phyloP scores from a whole-genome alignment of 2,329 filamentous ascomycete species.

The Alternaria brassicae region DNA sequence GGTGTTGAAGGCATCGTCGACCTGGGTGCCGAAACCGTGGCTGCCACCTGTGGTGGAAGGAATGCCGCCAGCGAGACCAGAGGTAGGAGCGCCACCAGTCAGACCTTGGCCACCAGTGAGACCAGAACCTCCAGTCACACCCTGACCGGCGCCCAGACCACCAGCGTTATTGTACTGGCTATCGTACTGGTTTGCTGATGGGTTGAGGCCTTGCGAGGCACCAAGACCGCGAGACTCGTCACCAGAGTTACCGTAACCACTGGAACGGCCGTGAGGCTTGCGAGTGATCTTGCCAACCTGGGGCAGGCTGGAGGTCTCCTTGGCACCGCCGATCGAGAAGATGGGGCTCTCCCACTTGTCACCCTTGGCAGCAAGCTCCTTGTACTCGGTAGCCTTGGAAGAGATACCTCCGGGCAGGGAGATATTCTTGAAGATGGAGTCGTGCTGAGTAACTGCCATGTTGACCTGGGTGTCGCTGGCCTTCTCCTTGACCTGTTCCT shows the following conservation, averaged over 20 bases:
- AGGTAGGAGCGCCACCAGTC: constrained; percentile 8
- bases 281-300: constrained; percentile 60
- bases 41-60: constrained; percentile 14
- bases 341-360: constrained; percentile 94
- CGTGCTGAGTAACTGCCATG: constrained; percentile 82
- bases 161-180: constrained; percentile 23
- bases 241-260: constrained; percentile 36
- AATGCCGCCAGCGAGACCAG: constrained; percentile 21
- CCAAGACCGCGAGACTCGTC: constrained; percentile 28
- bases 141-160: constrained; percentile 17
- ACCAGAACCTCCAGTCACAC: constrained; percentile 16
- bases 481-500: constrained; percentile 59
- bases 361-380: constrained; percentile 83
- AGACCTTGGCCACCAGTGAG: constrained; percentile 19
- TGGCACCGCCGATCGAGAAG: constrained; percentile 83
- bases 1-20: constrained; percentile 53
- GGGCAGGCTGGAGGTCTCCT: constrained; percentile 76
- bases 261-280: constrained; percentile 62
- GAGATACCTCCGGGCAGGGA: constrained; percentile 87
- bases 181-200: constrained; percentile 21
- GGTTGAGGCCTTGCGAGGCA: constrained; percentile 23
- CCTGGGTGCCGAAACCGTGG: constrained; percentile 53
- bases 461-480: constrained; percentile 76
- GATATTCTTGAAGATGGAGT: constrained; percentile 91
- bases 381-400: constrained; percentile 93